A percentile compares a stretch with the other conserved stretches of the same genome.
Evolutionary conservation across 768 basidiomycete species (phyloP).

Genomic region (Russula griseocarnosa): DNA sequence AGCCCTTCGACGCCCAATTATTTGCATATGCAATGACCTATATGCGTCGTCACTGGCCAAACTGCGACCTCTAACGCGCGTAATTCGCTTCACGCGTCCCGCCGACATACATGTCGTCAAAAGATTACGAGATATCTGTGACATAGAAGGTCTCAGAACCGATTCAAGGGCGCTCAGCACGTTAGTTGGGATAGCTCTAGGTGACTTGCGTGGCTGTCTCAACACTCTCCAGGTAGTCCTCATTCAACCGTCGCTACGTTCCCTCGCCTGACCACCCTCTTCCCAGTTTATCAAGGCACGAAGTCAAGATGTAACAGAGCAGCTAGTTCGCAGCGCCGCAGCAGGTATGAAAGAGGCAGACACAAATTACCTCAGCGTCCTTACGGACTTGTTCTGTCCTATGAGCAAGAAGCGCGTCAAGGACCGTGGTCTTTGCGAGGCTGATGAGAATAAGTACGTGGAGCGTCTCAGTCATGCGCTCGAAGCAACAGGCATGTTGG

Average conservation of each 20-base stretch:
- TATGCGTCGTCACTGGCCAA: constrained; percentile 81
- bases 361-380: constrained; percentile 59
- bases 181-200: constrained; percentile 83
- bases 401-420: constrained; percentile 78
- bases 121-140: constrained; percentile 84
- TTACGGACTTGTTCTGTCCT: constrained; percentile 82
- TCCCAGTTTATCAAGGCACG: constrained; percentile 81
- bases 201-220: constrained; percentile 89
- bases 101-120: constrained; percentile 80
- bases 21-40: constrained; percentile 97
- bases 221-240: constrained; percentile 83
- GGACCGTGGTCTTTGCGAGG: constrained; percentile 66
- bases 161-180: constrained; percentile 79
- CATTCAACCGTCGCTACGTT: neutral
- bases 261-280: neutral
- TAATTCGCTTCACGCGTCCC: constrained; percentile 82
- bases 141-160: constrained; percentile 65
- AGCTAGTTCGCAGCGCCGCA: constrained; percentile 71
- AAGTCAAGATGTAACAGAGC: constrained; percentile 71
- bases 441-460: constrained; percentile 76
- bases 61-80: constrained; percentile 74
- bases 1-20: constrained; percentile 87
- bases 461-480: constrained; percentile 71
- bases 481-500: constrained; percentile 74
- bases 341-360: constrained; percentile 95